These are phyloP conservation scores for Talaromyces sp. DNA, from an alignment of 2,329 filamentous ascomycete genomes.

Conservation along the genomic window DNA sequence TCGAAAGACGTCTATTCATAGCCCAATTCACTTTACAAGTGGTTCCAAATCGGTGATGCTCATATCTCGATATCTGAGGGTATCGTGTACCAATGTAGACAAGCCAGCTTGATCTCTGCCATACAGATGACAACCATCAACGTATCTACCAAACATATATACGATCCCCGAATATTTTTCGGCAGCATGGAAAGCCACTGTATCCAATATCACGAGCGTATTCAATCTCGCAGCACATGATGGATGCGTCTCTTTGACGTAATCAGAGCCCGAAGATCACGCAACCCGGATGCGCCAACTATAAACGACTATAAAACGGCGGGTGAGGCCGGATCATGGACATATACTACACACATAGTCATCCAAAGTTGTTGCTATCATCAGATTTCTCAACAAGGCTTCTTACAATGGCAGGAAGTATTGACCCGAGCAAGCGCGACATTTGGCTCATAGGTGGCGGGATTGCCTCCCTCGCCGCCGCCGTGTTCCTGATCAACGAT, in stretches of 20 bases:
- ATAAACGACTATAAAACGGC: neutral
- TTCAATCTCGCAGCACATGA: neutral
- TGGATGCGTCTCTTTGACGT: neutral
- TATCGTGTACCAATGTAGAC: neutral
- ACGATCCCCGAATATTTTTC: neutral
- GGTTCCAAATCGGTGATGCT: neutral
- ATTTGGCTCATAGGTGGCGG: conserved; percentile 33
- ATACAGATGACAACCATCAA: neutral
- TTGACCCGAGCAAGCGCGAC: neutral
- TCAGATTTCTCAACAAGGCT: neutral
- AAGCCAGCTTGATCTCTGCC: neutral
- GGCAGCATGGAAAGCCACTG: neutral
- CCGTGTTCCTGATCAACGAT: conserved; percentile 30
- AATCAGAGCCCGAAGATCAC: neutral
- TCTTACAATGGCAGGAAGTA: neutral
- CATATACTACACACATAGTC: neutral
- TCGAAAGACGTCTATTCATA: neutral
- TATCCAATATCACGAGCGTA: neutral
- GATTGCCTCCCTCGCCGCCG: conserved; percentile 30
- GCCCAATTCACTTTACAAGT: neutral
- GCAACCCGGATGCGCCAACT: neutral
- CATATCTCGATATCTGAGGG: neutral
- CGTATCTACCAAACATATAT: neutral
- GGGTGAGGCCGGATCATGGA: too few species aligned
- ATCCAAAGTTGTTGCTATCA: neutral